phyloP scores from a whole-genome alignment of 1,139 yeast genomes.

The Candida sp. region DNA sequence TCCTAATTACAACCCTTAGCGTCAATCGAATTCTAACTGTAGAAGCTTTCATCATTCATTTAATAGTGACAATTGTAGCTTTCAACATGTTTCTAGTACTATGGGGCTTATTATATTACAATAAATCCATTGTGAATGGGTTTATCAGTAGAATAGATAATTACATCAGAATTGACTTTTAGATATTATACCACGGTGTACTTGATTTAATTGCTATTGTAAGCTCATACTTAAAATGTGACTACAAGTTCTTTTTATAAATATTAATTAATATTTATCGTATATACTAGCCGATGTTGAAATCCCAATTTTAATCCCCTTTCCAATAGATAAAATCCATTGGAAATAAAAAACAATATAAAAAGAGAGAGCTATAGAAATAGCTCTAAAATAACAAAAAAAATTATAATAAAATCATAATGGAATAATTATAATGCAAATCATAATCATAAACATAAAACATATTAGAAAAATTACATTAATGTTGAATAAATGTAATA shows the following conservation, averaged over 20 bases:
- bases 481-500: conserved; percentile 68
- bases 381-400: conserved; percentile 14
- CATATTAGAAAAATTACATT: conserved; percentile 40
- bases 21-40: too few relatives aligned
- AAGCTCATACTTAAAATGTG: not conserved
- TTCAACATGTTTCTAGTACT: too few relatives aligned
- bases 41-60: too few relatives aligned
- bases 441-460: conserved; percentile 2
- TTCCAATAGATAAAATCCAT: conserved; percentile 10
- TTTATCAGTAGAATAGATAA: too few relatives aligned
- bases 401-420: conserved; percentile 6
- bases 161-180: too few relatives aligned
- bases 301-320: conserved; percentile 48
- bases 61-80: too few relatives aligned
- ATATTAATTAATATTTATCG: conserved; percentile 10
- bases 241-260: conserved; percentile 2
- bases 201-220: too few relatives aligned
- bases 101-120: too few relatives aligned
- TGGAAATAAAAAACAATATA: conserved; percentile 16
- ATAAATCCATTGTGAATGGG: too few relatives aligned
- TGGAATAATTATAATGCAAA: not conserved
- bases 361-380: conserved; percentile 14
- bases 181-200: too few relatives aligned
- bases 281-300: conserved; percentile 45
- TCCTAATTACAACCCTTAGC: too few relatives aligned